Base-by-base conservation (phyloP, 345 rosid species). In the Euphorbia pulcherrima region DNA sequence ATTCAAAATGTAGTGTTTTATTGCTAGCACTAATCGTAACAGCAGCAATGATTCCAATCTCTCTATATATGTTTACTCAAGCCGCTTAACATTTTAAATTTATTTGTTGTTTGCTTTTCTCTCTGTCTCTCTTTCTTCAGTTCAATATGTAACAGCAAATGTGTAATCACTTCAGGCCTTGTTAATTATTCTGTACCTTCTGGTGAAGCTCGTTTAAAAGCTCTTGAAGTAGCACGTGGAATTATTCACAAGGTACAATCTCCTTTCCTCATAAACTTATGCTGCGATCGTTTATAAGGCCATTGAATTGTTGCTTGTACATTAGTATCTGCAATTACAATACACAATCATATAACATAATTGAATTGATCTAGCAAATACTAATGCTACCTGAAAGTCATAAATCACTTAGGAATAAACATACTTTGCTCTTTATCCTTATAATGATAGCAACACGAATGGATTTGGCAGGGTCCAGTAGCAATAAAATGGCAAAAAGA, bases 401-500 rank as follows among this genome's bases (percentile, higher is more conserved):
- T 26, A 54, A 41, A 40, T 28, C 14, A 35, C 2, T 55, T 33
- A n/a, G 44, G 29, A 64, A 59, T 46, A 50, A 60, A 53, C 26
- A 54, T 21, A 52, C 18, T 28, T 57, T 46, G 12, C 65, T 1
- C 37, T 33, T 33, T 2, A 33, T 33, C n/a, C n/a, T n/a, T n/a
- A n/a, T n/a, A n/a, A n/a, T n/a, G n/a, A n/a, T n/a, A n/a, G n/a
- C n/a, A n/a, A n/a, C n/a, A n/a, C n/a, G n/a, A n/a, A 50, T 23
- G 41, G 24, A 67, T 30, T 61, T 72, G 24, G n/a, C 82, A 86
- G 88, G 97, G 97, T 70, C 96, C 97, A 24, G 1, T 90, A 67
- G 98, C 96, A 44, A 78, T 89, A 66, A 84, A 78, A 84, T 89
- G 96, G 96, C 94, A 4, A 90, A 90, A 73, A 85, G 72, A 77